These are phyloP conservation scores for Entomortierella lignicola DNA, from an alignment of 192 early-diverging fungal genomes.

Conservation along the genomic window DNA sequence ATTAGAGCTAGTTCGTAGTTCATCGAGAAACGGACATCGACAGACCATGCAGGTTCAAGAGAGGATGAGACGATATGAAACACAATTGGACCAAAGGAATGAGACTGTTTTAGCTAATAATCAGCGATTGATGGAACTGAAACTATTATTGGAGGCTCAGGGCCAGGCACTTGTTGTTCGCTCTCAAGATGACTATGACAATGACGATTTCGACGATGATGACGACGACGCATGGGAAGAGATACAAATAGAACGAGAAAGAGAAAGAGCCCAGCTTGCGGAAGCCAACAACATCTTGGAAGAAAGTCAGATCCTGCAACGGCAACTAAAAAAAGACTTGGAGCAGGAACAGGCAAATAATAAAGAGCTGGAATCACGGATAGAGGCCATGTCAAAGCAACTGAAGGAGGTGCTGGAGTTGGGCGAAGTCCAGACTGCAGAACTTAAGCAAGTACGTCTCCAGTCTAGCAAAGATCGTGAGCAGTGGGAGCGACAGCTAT, in stretches of 20 bases:
- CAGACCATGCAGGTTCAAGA: neutral
- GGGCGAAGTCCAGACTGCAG: constrained; percentile 3
- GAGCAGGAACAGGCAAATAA: constrained; percentile 13
- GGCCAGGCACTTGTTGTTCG: constrained; percentile 2
- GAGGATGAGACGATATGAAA: constrained; percentile 12
- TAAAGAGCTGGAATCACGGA: constrained; percentile 2
- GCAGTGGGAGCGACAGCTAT: constrained; percentile 2
- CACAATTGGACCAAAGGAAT: constrained; percentile 30
- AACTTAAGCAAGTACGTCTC: constrained; percentile 3
- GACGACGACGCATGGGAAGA: constrained; percentile 15
- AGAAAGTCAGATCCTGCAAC: constrained; percentile 14
- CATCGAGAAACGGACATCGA: neutral
- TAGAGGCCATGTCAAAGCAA: constrained; percentile 13
- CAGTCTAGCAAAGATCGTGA: constrained; percentile 8
- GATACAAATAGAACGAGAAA: neutral
- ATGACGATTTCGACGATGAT: constrained; percentile 1
- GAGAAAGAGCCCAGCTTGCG: constrained; percentile 13
- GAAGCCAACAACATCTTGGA: constrained; percentile 14
- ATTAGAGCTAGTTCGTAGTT: constrained; percentile 11
- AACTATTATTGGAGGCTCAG: constrained; percentile 11
- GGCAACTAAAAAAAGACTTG: constrained; percentile 6
- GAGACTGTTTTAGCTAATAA: constrained; percentile 22
- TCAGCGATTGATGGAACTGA: constrained; percentile 23
- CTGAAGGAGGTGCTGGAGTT: constrained; percentile 6
- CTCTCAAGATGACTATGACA: constrained; percentile 1